Evolutionary conservation across 2,329 filamentous ascomycete genomes (phyloP).

Genomic region (Curvularia hawaiiensis): DNA sequence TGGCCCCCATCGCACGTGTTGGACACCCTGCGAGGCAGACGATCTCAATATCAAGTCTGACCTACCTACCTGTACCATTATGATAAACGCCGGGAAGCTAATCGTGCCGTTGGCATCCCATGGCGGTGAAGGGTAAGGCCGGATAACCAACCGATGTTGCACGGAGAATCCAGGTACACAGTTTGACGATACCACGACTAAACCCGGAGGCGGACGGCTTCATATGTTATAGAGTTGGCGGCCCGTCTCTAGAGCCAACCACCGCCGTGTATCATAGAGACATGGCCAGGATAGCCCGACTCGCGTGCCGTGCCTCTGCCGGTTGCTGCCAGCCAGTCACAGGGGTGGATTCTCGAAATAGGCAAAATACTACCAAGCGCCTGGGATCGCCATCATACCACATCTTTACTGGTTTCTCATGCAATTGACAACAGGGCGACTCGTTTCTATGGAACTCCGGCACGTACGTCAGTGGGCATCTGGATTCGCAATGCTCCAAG

Average conservation of each 20-base stretch:
- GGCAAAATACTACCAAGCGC: conserved; percentile 2
- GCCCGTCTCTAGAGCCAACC: background rate
- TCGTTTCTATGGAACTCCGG: background rate
- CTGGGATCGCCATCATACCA: background rate
- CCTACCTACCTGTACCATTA: background rate
- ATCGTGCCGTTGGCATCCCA: conserved; percentile 2
- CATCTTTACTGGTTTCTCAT: background rate
- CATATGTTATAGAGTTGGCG: background rate
- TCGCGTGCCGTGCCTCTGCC: conserved; percentile 1
- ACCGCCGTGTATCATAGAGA: background rate
- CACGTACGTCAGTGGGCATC: background rate
- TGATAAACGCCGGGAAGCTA: background rate
- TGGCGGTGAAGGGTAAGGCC: background rate
- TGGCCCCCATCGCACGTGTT: background rate
- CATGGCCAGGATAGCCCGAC: background rate
- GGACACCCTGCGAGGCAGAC: background rate
- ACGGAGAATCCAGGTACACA: background rate
- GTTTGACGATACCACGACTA: background rate
- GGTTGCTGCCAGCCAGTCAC: background rate
- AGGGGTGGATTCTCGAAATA: background rate
- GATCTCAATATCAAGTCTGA: conserved; percentile 5
- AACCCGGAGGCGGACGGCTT: background rate
- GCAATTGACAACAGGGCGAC: conserved; percentile 5
- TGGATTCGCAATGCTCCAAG: background rate
- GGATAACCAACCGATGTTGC: background rate